Percentiles rank a stretch among this genome's conserved stretches.
phyloP scores from a whole-genome alignment of 192 early-diverging fungal genomes.

The Gryganskiella cystojenkinii region DNA sequence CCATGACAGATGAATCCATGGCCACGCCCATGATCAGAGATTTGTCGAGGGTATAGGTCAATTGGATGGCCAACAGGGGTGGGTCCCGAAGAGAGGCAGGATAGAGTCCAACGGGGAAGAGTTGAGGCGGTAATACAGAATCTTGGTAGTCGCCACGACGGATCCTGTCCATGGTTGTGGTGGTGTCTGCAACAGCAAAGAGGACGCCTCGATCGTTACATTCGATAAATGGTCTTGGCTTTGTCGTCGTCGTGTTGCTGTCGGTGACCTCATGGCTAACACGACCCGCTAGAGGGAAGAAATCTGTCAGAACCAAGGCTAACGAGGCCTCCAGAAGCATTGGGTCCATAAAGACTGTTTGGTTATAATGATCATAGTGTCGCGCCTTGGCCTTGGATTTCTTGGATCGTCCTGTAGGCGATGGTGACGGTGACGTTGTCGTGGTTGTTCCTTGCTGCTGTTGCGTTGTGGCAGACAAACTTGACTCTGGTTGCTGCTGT shows the following conservation, averaged over 20 bases:
- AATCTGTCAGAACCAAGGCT: constrained; percentile 44
- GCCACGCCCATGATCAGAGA: constrained; percentile 53
- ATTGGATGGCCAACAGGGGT: constrained; percentile 37
- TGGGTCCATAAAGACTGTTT: constrained; percentile 44
- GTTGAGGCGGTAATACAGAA: constrained; percentile 34
- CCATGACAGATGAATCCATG: constrained; percentile 47
- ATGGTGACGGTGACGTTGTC: constrained; percentile 11
- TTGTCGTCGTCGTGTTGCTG: neutral
- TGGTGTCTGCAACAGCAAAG: constrained; percentile 44
- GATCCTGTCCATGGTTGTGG: constrained; percentile 26
- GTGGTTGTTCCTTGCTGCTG: neutral
- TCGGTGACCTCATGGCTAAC: neutral
- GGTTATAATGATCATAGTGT: constrained; percentile 39
- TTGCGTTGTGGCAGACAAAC: neutral
- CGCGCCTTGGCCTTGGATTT: constrained; percentile 24
- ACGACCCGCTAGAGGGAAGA: constrained; percentile 45
- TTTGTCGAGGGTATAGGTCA: constrained; percentile 41
- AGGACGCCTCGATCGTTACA: constrained; percentile 49
- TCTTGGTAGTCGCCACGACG: constrained; percentile 40
- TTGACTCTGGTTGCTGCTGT: constrained; percentile 7
- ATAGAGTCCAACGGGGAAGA: constrained; percentile 46
- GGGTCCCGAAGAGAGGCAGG: constrained; percentile 47
- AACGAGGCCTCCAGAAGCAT: constrained; percentile 50
- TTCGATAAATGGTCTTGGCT: constrained; percentile 30
- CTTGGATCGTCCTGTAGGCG: constrained; percentile 3